Conservation (phyloP, 352 stramenopile genomes). For the Phytophthora parvispora region DNA sequence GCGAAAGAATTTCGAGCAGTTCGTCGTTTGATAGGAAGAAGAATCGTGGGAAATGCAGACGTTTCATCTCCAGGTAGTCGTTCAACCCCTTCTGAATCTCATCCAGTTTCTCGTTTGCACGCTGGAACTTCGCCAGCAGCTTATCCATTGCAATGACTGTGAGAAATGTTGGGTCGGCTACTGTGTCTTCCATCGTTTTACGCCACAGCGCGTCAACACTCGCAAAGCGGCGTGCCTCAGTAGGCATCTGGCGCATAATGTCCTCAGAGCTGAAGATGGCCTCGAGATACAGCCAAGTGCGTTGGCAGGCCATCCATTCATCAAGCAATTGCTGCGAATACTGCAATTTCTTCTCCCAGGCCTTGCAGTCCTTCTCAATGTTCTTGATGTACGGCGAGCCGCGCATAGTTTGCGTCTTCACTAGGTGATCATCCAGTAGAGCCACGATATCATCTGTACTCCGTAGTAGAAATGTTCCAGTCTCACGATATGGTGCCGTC, state of each 20-base stretch:
- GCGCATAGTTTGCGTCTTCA: slow-evolving; percentile 97
- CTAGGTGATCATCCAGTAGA: slow-evolving; percentile 94
- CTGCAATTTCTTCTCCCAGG: slow-evolving; percentile 93
- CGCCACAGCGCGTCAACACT: slow-evolving; percentile 92
- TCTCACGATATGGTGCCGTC: slow-evolving; percentile 94
- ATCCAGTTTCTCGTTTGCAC: slow-evolving; percentile 95
- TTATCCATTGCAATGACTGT: slow-evolving; percentile 92
- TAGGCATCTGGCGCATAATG: slow-evolving; percentile 97
- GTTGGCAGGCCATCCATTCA: slow-evolving; percentile 95
- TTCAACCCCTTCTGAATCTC: slow-evolving; percentile 96
- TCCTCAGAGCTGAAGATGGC: slow-evolving; percentile 97
- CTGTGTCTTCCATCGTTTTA: slow-evolving; percentile 95
- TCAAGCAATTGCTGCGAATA: slow-evolving; percentile 94
- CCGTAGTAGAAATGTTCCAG: slow-evolving; percentile 91
- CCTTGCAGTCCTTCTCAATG: slow-evolving; percentile 93
- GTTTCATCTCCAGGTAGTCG: slow-evolving; percentile 96
- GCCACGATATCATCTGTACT: slow-evolving; percentile 93
- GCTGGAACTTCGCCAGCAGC: slow-evolving; percentile 93
- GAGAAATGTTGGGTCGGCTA: slow-evolving; percentile 92
- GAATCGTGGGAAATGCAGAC: slow-evolving; percentile 94
- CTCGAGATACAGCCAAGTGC: slow-evolving; percentile 97
- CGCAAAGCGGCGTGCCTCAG: slow-evolving; percentile 90
- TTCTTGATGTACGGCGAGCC: slow-evolving; percentile 96
- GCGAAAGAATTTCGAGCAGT: slow-evolving; percentile 93
- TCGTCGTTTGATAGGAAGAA: slow-evolving; percentile 97